Conservation (phyloP, 192 early-diverging fungal genomes). For the Glomus cerebriforme region DNA sequence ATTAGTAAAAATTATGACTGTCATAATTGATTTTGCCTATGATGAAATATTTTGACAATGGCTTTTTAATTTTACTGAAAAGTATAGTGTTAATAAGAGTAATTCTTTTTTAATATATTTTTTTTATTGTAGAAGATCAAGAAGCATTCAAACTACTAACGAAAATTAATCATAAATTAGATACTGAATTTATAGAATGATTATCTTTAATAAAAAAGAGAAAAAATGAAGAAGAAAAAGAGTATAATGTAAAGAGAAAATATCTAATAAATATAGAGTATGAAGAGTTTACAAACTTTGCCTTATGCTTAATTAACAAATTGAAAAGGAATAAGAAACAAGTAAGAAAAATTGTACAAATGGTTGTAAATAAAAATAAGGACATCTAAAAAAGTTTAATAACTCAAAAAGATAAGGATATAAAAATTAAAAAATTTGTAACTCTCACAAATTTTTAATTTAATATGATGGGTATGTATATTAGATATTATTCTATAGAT, state of each 20-base stretch:
- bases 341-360: not conserved
- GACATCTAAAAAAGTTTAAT: conserved; percentile 6
- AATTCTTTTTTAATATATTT: not conserved
- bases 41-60: no score
- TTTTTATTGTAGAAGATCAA: not conserved
- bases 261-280: conserved; percentile 1
- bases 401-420: not conserved
- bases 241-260: conserved; percentile 6
- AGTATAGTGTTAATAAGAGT: not conserved
- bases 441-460: conserved; percentile 9
- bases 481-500: not conserved
- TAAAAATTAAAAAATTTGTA: conserved; percentile 2
- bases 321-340: conserved; percentile 8
- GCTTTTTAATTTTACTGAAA: no score
- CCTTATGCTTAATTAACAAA: not conserved
- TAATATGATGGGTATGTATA: not conserved
- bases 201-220: not conserved
- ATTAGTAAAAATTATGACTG: no score
- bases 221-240: not conserved
- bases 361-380: not conserved
- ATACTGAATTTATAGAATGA: not conserved
- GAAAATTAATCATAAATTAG: not conserved
- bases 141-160: not conserved
- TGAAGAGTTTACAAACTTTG: not conserved
- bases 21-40: no score